These are phyloP conservation scores for Chlamydomonas reinhardtii DNA, from an alignment of 163 green algal genomes.

Conservation along the genomic window DNA sequence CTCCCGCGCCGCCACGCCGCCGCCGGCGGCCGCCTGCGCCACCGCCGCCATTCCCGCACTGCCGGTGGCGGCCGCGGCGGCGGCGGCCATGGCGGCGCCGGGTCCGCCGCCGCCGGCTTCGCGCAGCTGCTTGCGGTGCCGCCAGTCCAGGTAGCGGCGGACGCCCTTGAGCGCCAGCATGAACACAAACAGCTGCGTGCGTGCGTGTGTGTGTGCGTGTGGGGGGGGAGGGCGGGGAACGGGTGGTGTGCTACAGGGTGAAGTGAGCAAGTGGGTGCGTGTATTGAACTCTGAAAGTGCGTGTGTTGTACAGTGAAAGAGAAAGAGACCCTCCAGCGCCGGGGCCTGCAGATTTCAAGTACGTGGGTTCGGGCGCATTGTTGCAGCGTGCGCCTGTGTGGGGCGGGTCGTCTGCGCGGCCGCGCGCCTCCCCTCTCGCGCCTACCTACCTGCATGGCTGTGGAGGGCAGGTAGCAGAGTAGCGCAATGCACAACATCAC, in stretches of 20 bases:
- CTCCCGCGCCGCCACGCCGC: not conserved
- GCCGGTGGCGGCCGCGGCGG: not conserved
- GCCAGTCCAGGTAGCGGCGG: not conserved
- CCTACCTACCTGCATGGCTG: not conserved
- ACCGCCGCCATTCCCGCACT: not conserved
- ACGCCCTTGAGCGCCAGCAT: not conserved
- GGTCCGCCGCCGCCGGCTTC: not conserved
- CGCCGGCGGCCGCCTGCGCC: conserved; percentile 1
- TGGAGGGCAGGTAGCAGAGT: conserved; percentile 38
- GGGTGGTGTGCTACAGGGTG: no score
- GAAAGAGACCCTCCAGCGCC: no score
- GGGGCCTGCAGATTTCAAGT: no score
- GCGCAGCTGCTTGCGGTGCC: not conserved
- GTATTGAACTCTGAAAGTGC: no score
- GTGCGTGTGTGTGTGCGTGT: not conserved
- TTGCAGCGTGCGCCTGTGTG: no score
- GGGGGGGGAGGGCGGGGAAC: no score
- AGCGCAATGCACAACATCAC: conserved; percentile 47
- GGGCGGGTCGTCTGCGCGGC: no score
- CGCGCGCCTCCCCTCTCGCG: no score
- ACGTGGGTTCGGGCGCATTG: no score
- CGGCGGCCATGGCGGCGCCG: no score
- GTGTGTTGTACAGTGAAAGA: no score
- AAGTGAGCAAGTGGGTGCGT: no score
- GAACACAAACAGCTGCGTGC: conserved; percentile 33